Evolutionary conservation across 1,139 yeast genomes (phyloP).

Genomic region (Protomyces macrosporus): DNA sequence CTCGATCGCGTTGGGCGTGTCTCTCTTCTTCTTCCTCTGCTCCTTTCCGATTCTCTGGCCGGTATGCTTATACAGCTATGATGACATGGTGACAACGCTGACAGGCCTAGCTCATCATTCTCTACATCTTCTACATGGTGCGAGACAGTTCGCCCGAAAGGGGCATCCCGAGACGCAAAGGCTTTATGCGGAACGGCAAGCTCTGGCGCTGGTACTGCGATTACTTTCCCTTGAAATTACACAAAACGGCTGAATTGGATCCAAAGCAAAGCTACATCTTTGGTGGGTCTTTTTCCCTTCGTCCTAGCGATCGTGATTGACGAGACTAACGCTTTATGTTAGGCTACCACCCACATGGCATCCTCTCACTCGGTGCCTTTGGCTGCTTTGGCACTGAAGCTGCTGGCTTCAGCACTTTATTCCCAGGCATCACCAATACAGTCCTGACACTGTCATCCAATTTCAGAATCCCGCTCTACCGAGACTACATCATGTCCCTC

Average conservation of each 20-base stretch:
- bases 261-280: slow-evolving; percentile 45
- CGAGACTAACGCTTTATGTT: background rate
- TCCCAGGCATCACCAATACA: slow-evolving; percentile 78
- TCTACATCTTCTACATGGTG: slow-evolving; percentile 23
- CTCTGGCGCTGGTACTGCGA: slow-evolving; percentile 47
- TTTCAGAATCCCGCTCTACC: slow-evolving; percentile 77
- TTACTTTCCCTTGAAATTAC: slow-evolving; percentile 76
- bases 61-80: slow-evolving; percentile 32
- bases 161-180: slow-evolving; percentile 7
- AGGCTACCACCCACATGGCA: slow-evolving; percentile 96
- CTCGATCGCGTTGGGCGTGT: slow-evolving; percentile 9
- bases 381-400: slow-evolving; percentile 80
- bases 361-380: slow-evolving; percentile 85
- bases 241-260: slow-evolving; percentile 62
- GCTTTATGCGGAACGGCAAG: slow-evolving; percentile 16
- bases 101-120: slow-evolving; percentile 1
- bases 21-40: slow-evolving; percentile 25
- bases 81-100: background rate
- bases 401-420: slow-evolving; percentile 56
- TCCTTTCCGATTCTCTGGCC: slow-evolving; percentile 23
- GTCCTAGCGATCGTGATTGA: background rate
- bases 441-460: slow-evolving; percentile 78
- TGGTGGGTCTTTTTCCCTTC: background rate
- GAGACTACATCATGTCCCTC: slow-evolving; percentile 75
- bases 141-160: slow-evolving; percentile 22